Evolutionary conservation across 768 basidiomycete genomes (phyloP), one percentile per base, ranked within the genome.

Genomic region (Tulasnella sp.): DNA sequence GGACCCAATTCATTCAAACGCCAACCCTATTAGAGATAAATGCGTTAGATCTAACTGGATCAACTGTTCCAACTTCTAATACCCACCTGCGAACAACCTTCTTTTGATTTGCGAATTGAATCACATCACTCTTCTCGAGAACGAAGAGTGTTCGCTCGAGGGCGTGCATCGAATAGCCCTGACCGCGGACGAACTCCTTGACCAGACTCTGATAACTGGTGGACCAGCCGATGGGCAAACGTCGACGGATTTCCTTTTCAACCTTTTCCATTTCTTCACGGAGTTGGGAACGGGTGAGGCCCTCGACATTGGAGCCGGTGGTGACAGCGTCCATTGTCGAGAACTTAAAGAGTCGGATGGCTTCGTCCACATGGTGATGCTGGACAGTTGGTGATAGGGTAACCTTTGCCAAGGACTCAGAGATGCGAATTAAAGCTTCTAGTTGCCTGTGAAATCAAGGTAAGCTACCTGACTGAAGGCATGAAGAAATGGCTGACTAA

Each of bases 251-350:
- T 79, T 96, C 95, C 77, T 89, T 88, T 78, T 96, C 95, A 76
- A 99, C 97, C 75, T 86, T 85, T 36, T 84, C 82, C 85, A 98
- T 94, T 81, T 98, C 96, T 69, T 95, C 95, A 79, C 95, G 95
- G 42, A 98, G 82, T 76, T 95, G 94, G 3, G 90, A 89, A 52
- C 95, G 87, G 16, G 94, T 92, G 73, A 98, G 83, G 0, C 97
- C 97, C 76, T 98, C 97, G 19, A 90, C 89, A 37, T 92, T 90
- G 34, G 71, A 63, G 14, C 97, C 95, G 0, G 95, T 94, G 14
- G 92, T 90, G 34, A 98, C 95, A 32, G 97, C 97, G 79, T 98
- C 95, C 96, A 99, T 98, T 2, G 97, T 98, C 9, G 95, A 98
- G 82, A 89, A 95, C 78, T 96, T 98, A 89, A 99, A 99, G 47